A percentile compares a stretch with the other conserved stretches of the same genome.
Evolutionary conservation across 2,329 filamentous ascomycete species (phyloP).

Genomic region (Teratosphaeria destructans): DNA sequence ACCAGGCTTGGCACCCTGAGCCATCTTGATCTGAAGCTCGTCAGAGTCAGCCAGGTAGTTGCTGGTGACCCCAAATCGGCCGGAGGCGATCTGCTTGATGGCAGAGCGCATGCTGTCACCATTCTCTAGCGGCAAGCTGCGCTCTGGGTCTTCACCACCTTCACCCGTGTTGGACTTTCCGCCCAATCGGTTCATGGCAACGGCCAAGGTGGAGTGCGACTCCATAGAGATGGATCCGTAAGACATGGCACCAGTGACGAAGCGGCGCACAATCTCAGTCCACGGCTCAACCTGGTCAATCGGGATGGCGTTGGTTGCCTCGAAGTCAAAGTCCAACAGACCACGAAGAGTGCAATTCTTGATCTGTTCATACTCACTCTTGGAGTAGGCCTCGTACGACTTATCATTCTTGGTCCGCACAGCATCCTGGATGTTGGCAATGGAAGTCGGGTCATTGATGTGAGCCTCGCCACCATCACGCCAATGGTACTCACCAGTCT

Average conservation of each 20-base stretch:
- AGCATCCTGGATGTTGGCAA: constrained; percentile 94
- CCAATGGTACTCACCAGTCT: constrained; percentile 98
- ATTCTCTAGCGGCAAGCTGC: constrained; percentile 75
- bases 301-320: constrained; percentile 71
- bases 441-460: constrained; percentile 87
- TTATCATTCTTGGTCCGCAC: constrained; percentile 97
- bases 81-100: constrained; percentile 95
- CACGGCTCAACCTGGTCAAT: constrained; percentile 97
- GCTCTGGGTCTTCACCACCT: constrained; percentile 90
- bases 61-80: constrained; percentile 90
- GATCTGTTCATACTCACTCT: constrained; percentile 88
- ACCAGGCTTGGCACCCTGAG: constrained; percentile 93
- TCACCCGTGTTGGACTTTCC: constrained; percentile 98
- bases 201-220: constrained; percentile 86
- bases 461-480: constrained; percentile 91
- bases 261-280: constrained; percentile 94
- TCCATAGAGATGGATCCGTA: constrained; percentile 99
- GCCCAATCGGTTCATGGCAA: constrained; percentile 93
- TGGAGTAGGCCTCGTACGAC: constrained; percentile 93
- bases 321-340: constrained; percentile 91
- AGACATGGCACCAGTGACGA: constrained; percentile 96
- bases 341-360: constrained; percentile 92
- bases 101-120: constrained; percentile 95
- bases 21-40: constrained; percentile 98
- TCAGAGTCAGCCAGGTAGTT: constrained; percentile 92